Conservation (phyloP, 148 eudicot genomes). For the Fallopia convolvulus region DNA sequence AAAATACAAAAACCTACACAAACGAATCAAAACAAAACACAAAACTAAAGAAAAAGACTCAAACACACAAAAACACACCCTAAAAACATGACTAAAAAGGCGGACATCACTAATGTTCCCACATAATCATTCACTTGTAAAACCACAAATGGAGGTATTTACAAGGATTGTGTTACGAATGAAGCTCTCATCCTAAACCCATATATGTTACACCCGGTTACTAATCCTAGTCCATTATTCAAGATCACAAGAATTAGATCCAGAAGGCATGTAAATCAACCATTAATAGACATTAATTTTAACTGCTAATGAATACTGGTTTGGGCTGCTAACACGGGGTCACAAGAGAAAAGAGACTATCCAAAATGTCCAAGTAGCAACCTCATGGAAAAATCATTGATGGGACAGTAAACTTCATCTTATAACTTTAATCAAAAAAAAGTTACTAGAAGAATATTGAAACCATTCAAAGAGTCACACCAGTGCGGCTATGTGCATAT, state of each 20-base stretch:
- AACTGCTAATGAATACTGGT: not conserved
- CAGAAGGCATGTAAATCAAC: too few species aligned
- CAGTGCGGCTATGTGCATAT: slow-evolving; percentile 62
- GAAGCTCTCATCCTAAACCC: not conserved
- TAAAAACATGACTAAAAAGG: too few species aligned
- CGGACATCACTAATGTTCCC: too few species aligned
- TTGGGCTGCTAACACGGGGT: not conserved
- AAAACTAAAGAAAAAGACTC: too few species aligned
- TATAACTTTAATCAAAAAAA: not conserved
- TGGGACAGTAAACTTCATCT: not conserved
- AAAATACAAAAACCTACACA: too few species aligned
- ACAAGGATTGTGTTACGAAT: not conserved
- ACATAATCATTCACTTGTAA: slow-evolving; percentile 79
- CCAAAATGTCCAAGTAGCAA: not conserved
- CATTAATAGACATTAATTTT: not conserved
- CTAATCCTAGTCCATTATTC: not conserved
- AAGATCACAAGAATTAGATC: too few species aligned
- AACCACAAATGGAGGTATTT: not conserved
- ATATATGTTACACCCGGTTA: not conserved
- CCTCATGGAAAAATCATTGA: not conserved
- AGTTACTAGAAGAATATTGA: not conserved
- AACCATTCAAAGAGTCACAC: slow-evolving; percentile 30
- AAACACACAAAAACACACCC: too few species aligned
- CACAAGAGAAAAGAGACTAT: not conserved
- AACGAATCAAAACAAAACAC: too few species aligned